Conservation (phyloP, 129 eudicot genomes). For the Arctium lappa region DNA sequence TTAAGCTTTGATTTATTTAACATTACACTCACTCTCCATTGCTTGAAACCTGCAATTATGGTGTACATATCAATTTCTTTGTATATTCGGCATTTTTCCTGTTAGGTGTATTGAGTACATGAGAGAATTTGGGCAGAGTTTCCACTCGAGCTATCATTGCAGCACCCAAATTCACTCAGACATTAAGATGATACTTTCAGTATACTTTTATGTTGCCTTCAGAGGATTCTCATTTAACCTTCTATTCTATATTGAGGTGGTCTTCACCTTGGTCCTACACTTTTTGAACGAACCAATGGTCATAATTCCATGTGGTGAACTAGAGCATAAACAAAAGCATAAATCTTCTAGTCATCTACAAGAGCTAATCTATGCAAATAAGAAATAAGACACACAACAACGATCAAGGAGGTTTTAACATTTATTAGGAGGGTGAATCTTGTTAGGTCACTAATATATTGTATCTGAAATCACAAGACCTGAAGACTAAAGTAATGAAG, state of each 20-base stretch:
- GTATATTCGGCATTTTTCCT: neutral
- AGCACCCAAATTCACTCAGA: neutral
- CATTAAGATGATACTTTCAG: too few relatives aligned
- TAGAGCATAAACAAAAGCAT: too few relatives aligned
- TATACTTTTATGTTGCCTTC: neutral
- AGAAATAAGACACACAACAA: neutral
- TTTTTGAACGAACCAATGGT: neutral
- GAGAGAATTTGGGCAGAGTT: neutral
- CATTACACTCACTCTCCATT: too few relatives aligned
- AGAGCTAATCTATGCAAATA: too few relatives aligned
- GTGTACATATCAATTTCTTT: too few relatives aligned
- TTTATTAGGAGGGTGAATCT: neutral
- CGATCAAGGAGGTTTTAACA: neutral
- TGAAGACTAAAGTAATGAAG: too few relatives aligned
- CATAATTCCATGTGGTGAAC: too few relatives aligned
- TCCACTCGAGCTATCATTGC: neutral
- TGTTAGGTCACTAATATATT: too few relatives aligned
- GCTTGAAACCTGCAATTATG: too few relatives aligned
- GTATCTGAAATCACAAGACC: too few relatives aligned
- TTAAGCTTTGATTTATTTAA: too few relatives aligned
- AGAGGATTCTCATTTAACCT: neutral
- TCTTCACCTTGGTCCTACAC: neutral
- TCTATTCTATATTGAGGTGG: neutral
- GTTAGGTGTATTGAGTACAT: neutral
- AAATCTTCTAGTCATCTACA: too few relatives aligned